Evolutionary conservation across 768 basidiomycete species (phyloP).

Genomic region (Boletus barrowsii): DNA sequence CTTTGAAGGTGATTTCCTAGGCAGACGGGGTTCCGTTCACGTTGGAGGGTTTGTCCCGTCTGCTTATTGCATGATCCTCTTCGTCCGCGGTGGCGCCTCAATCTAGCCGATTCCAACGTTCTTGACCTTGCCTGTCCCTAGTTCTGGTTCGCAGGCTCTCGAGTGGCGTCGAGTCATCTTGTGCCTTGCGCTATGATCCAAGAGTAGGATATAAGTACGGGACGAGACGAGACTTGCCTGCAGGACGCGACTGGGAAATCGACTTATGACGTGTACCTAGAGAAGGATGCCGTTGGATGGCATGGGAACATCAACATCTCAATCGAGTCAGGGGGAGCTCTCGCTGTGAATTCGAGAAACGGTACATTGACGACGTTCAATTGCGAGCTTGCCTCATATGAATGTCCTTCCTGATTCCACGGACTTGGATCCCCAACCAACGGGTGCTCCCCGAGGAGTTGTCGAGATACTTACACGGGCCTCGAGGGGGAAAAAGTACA

Average conservation of each 20-base stretch:
- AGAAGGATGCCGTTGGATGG: neutral
- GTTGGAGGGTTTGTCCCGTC: neutral
- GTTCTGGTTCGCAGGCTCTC: no score
- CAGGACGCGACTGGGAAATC: no score
- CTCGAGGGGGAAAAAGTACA: no score
- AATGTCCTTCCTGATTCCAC: neutral
- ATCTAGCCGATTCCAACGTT: neutral
- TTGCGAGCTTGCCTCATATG: slow-evolving; percentile 2
- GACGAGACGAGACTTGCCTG: no score
- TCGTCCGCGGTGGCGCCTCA: slow-evolving; percentile 7
- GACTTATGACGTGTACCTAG: no score
- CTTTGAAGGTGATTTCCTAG: neutral
- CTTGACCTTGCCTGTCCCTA: no score
- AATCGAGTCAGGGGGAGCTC: neutral
- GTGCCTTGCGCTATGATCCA: no score
- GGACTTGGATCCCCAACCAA: neutral
- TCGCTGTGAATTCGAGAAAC: no score
- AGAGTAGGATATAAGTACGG: no score
- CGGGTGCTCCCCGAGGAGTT: slow-evolving; percentile 11
- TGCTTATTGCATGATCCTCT: neutral
- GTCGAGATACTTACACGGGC: no score
- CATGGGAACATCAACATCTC: neutral
- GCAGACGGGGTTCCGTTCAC: neutral
- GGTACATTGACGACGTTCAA: neutral
- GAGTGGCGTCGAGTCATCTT: no score